Conservation (phyloP, 1,284 basidiomycete species). For the Irpex lacteus region DNA sequence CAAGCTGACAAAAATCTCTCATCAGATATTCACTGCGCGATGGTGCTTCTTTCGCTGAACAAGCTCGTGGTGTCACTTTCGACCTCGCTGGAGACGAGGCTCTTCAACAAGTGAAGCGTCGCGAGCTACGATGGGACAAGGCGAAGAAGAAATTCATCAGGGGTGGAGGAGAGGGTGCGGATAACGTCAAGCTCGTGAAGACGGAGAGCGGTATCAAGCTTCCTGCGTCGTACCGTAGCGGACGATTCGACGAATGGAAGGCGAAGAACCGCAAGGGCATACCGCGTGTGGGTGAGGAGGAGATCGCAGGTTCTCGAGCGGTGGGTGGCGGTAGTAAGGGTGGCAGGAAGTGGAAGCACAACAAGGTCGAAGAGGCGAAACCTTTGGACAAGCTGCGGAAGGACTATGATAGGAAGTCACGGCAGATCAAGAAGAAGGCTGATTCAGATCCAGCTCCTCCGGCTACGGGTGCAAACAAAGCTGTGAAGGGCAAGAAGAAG, state of each 20-base stretch:
- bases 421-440: slow-evolving; percentile 57
- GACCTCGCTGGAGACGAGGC: slow-evolving; percentile 86
- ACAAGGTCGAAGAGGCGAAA: slow-evolving; percentile 57
- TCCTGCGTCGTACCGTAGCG: slow-evolving; percentile 92
- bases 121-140: slow-evolving; percentile 84
- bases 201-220: slow-evolving; percentile 91
- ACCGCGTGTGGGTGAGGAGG: slow-evolving; percentile 81
- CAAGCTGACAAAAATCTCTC: slow-evolving; percentile 6
- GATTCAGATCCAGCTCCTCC: slow-evolving; percentile 25
- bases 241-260: slow-evolving; percentile 96
- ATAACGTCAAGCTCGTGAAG: slow-evolving; percentile 93
- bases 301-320: slow-evolving; percentile 42
- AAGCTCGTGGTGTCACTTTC: slow-evolving; percentile 79
- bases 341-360: slow-evolving; percentile 67
- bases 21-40: slow-evolving; percentile 82
- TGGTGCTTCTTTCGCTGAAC: slow-evolving; percentile 83
- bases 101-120: slow-evolving; percentile 59
- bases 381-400: slow-evolving; percentile 67
- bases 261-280: slow-evolving; percentile 68
- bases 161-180: slow-evolving; percentile 81
- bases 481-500: slow-evolving; percentile 29
- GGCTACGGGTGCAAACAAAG: slow-evolving; percentile 15
- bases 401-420: slow-evolving; percentile 70
- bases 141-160: slow-evolving; percentile 96
- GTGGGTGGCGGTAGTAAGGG: slow-evolving; percentile 32